Base-by-base conservation (phyloP, 306 rosid genomes). In the Adenanthera pavonina region DNA sequence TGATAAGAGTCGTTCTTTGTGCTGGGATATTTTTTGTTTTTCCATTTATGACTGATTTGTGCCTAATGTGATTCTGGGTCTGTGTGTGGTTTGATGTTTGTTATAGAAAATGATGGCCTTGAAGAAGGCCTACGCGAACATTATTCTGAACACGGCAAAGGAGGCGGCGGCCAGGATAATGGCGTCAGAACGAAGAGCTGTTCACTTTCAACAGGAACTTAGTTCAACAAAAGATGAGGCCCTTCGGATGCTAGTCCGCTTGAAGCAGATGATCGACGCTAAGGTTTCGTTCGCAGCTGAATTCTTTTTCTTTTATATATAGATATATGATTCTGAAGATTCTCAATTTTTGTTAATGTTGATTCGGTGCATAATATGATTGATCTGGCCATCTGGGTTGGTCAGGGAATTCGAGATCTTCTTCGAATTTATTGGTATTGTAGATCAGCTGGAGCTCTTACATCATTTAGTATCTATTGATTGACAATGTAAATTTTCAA, bases 41-140 rank as follows among this genome's bases (percentile, higher is more conserved):
- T 17, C 5, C 16, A 8, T 43, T 1, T 77, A 10, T 64, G 83
- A n/a, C 11, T 30, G 38, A 68, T 56, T 79, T 5, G 14, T 35
- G 64, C 11, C 38, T 11, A 49, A 19, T 81, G 71, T 77, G 40
- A 12, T 20, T 35, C 20, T n/a, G 52, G 15, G 72, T 43, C 8
- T n/a, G 34, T 68, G 25, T 25, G 47, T 4, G 74, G 65, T 17
- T 67, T 49, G 46, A 34, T 72, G n/a, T 20, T 33, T 65, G 41
- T n/a, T 57, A 74, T 85, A 93, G 98, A 90, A 88, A 84, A 53
- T 87, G 90, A 8, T 68, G 89, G 98, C 89, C 46, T 78, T 94
- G 85, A 90, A 94, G 85, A 94, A 81, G 84, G 98, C 92, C 10
- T 94, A 88, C 48, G 98, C 98, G 47, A 94, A 89, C 0, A 88